phyloP scores from a whole-genome alignment of 2,329 filamentous ascomycete genomes.

The Thelonectria rubi region DNA sequence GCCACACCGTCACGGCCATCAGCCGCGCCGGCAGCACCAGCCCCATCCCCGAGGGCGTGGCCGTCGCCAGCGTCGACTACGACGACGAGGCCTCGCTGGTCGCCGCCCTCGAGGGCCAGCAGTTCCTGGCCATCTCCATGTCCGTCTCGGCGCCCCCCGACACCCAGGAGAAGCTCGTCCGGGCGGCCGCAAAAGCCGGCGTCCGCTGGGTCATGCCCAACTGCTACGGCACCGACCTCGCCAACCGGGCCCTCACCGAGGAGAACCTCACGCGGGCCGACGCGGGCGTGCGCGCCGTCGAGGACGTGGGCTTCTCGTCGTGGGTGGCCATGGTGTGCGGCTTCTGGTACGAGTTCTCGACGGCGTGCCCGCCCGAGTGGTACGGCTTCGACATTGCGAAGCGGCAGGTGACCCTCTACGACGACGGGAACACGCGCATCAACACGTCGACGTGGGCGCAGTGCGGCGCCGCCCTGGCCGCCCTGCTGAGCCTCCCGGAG shows the following conservation, averaged over 20 bases:
- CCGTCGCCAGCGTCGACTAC: constrained; percentile 55
- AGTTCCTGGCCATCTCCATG: constrained; percentile 67
- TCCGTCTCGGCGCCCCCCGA: constrained; percentile 52
- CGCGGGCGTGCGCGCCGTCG: constrained; percentile 49
- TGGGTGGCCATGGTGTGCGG: constrained; percentile 63
- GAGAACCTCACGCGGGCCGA: constrained; percentile 45
- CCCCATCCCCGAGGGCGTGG: constrained; percentile 56
- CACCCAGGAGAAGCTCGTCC: constrained; percentile 59
- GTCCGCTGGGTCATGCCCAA: constrained; percentile 67
- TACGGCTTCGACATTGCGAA: constrained; percentile 61
- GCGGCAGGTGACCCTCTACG: constrained; percentile 56
- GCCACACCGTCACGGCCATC: constrained; percentile 61
- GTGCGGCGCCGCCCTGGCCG: constrained; percentile 63
- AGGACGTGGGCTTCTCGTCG: constrained; percentile 49
- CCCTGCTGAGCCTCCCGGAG: constrained; percentile 55
- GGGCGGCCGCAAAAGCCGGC: constrained; percentile 63
- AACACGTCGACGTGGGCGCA: constrained; percentile 69
- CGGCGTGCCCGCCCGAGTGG: constrained; percentile 49
- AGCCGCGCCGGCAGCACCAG: constrained; percentile 54
- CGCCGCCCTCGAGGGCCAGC: constrained; percentile 60
- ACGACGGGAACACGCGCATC: constrained; percentile 65
- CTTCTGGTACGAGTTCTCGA: constrained; percentile 65
- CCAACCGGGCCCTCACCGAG: constrained; percentile 49
- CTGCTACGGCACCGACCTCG: constrained; percentile 53
- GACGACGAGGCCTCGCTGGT: constrained; percentile 55